These are phyloP conservation scores for Gyrodon lividus DNA, from an alignment of 768 basidiomycete species.

Conservation along the genomic window DNA sequence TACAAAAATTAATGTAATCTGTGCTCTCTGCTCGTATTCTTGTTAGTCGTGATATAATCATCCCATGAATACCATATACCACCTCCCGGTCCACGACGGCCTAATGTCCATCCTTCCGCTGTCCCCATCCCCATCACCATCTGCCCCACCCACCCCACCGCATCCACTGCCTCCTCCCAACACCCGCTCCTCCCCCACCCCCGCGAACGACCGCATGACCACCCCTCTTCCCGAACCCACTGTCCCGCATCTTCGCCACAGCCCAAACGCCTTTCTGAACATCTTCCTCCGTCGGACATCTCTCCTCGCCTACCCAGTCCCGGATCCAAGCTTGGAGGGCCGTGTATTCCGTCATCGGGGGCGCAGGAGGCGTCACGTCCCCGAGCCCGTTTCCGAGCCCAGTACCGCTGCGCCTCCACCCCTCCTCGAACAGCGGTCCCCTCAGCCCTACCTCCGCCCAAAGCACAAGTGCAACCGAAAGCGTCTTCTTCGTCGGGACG, in stretches of 20 bases:
- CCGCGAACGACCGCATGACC: background rate
- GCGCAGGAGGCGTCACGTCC: no score
- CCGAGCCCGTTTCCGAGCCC: no score
- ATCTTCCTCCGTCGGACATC: constrained; percentile 43
- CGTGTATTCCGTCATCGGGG: constrained; percentile 21
- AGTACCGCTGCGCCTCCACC: no score
- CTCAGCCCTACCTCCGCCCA: constrained; percentile 71
- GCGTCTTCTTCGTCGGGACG: constrained; percentile 49
- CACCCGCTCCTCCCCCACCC: background rate
- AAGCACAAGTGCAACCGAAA: constrained; percentile 62
- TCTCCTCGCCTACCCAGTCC: constrained; percentile 54
- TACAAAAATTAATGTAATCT: no score
- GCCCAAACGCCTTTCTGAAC: constrained; percentile 28
- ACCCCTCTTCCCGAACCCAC: constrained; percentile 18
- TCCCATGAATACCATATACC: no score
- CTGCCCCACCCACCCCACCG: background rate
- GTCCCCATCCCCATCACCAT: background rate
- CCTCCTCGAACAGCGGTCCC: constrained; percentile 55
- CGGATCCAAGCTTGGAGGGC: constrained; percentile 46
- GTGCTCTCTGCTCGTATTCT: no score
- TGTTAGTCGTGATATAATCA: no score
- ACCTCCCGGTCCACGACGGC: no score
- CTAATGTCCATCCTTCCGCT: no score
- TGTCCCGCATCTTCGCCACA: constrained; percentile 30
- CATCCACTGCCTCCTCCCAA: background rate